phyloP scores from a whole-genome alignment of 257 asterid species.

The Penstemon newberryi region DNA sequence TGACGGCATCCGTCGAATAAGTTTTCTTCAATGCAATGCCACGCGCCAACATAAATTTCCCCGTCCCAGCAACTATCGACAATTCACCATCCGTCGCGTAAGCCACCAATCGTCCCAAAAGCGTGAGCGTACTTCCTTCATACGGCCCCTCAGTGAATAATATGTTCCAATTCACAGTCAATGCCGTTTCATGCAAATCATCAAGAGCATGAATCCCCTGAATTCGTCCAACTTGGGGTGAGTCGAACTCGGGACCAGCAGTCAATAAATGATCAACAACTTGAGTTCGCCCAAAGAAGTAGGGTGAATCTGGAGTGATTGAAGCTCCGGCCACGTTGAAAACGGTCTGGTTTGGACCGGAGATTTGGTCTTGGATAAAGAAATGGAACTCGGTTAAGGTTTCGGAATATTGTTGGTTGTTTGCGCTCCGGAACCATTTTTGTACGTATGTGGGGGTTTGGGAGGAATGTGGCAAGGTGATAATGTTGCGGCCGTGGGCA shows the following conservation, averaged over 20 bases:
- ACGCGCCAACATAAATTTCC: slow-evolving; percentile 44
- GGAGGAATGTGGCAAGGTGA: slow-evolving; percentile 11
- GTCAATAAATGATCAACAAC: slow-evolving; percentile 40
- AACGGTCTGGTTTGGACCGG: slow-evolving; percentile 33
- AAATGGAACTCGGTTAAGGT: slow-evolving; percentile 39
- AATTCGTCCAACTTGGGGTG: slow-evolving; percentile 38
- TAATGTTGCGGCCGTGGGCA: slow-evolving; percentile 13
- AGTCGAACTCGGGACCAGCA: slow-evolving; percentile 25
- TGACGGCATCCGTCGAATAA: slow-evolving; percentile 27
- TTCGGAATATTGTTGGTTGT: slow-evolving; percentile 18
- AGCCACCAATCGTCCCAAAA: slow-evolving; percentile 35
- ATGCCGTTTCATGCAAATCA: slow-evolving; percentile 29
- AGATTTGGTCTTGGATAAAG: slow-evolving; percentile 39
- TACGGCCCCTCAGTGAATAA: slow-evolving; percentile 25
- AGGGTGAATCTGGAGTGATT: slow-evolving; percentile 29
- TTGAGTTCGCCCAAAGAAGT: slow-evolving; percentile 33
- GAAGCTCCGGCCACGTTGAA: slow-evolving; percentile 37
- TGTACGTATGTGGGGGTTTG: not conserved
- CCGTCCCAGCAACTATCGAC: slow-evolving; percentile 51
- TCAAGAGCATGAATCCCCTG: slow-evolving; percentile 41
- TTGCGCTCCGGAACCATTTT: slow-evolving; percentile 17
- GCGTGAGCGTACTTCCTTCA: slow-evolving; percentile 43
- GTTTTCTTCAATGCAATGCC: slow-evolving; percentile 39
- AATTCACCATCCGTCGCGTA: slow-evolving; percentile 34
- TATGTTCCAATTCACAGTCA: slow-evolving; percentile 34